Base-by-base conservation (phyloP, 176 grass and related monocot genomes). In the Zizania latifolia region DNA sequence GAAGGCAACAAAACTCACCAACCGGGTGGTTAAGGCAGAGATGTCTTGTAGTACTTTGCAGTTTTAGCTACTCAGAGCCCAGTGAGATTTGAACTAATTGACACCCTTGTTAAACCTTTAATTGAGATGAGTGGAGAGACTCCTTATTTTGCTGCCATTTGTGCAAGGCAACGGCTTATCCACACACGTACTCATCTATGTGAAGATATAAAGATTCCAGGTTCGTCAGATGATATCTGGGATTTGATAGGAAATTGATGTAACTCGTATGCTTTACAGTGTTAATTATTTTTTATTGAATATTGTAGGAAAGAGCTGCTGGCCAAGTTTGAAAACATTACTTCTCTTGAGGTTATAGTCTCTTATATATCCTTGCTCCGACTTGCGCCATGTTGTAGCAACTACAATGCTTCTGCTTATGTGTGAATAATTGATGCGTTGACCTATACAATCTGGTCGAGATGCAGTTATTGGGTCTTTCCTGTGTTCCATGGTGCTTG, bases 101-200 rank as follows among this genome's bases (percentile, higher is more conserved):
- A 97, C 61, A 78, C 71, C 33, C 87, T 97, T 83, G 93, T 93
- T 72, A 97, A 88, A 43, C 90, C 93, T 26, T 86, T 97, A 62
- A 82, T 93, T 79, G 93, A 97, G 68, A 97, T 93, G 90, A 97
- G 88, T 71, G 65, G 82, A 41, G 93, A 93, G 77, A 93, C 90
- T 77, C 90, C 90, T 72, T 97, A 93, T 87, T 97, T 97, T 80
- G 88, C 93, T 34, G 90, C 88, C 21, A 97, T 97, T 45, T 97
- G 93, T 86, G 93, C 90, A 35, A 90, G 90, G 74, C 76, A 97
- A 67, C 71, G 93, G 21, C 79, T 97, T 58, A 74, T 87, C 74
- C 82, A 88, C 57, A 87, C 85, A 12, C 82, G 88, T 13, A 82
- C 82, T 45, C 69, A 44, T 65, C 67, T 97, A 31, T 89, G 90